phyloP scores from a whole-genome alignment of 2,329 filamentous ascomycete genomes.

The Coniella lustricola region DNA sequence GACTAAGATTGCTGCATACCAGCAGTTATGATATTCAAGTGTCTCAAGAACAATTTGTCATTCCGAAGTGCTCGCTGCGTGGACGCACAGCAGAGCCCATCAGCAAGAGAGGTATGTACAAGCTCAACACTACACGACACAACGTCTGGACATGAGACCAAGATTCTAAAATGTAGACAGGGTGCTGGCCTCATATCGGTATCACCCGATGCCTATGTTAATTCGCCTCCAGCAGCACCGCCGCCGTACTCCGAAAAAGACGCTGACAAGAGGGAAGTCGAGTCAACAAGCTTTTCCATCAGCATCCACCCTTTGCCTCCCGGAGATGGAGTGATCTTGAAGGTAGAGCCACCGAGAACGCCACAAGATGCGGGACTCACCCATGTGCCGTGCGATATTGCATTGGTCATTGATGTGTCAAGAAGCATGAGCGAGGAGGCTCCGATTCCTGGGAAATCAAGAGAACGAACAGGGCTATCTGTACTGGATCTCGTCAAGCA shows the following conservation, averaged over 20 bases:
- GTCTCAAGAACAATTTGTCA: no score
- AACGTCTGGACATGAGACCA: no score
- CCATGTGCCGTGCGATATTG: conserved; percentile 51
- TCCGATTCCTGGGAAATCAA: conserved; percentile 34
- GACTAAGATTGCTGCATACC: no score
- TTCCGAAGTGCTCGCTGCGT: no score
- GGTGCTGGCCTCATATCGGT: no score
- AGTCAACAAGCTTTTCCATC: conserved; percentile 11
- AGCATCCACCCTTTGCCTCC: conserved; percentile 33
- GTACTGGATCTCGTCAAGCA: conserved; percentile 56
- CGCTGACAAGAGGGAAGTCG: not conserved
- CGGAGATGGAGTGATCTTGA: conserved; percentile 37
- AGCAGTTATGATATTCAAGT: no score
- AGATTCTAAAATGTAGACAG: no score
- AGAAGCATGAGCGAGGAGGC: conserved; percentile 46
- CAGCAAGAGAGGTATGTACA: no score
- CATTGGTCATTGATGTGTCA: conserved; percentile 56
- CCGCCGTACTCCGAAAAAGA: not conserved
- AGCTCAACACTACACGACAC: no score
- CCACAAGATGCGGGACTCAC: conserved; percentile 22
- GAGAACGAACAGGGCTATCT: conserved; percentile 43
- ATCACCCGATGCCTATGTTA: no score
- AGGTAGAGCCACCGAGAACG: conserved; percentile 35
- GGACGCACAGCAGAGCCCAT: no score
- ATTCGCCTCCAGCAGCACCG: not conserved